These are phyloP conservation scores for Cadophora sp. DNA, from an alignment of 2,329 filamentous ascomycete species.

Conservation along the genomic window DNA sequence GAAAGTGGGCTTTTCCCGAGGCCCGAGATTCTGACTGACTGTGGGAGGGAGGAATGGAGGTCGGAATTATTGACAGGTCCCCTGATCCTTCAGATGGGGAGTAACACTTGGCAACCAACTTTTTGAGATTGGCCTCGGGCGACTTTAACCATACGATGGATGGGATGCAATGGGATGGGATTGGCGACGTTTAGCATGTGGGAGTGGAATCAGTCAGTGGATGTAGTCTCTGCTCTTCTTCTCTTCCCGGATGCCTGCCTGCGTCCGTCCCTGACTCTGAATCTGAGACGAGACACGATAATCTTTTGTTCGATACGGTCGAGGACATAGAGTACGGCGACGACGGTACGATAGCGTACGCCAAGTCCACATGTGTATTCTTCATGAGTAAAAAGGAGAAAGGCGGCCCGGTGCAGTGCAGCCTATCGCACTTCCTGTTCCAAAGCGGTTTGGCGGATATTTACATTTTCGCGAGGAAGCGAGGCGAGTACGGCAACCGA, in stretches of 20 bases:
- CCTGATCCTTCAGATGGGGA: not conserved
- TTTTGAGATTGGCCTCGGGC: slow-evolving; percentile 9
- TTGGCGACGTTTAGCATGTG: slow-evolving; percentile 9
- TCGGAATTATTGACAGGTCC: not conserved
- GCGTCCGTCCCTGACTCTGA: too few species aligned
- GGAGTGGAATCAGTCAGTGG: too few species aligned
- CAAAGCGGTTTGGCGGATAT: slow-evolving; percentile 5
- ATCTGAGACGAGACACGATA: slow-evolving; percentile 12
- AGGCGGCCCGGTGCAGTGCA: too few species aligned
- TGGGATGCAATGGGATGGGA: too few species aligned
- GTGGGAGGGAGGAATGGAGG: not conserved
- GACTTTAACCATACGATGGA: not conserved
- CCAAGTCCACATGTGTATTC: not conserved
- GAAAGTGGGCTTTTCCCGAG: not conserved
- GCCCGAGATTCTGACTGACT: not conserved
- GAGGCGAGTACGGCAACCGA: slow-evolving; percentile 12
- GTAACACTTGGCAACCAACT: slow-evolving; percentile 10
- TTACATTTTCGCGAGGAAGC: slow-evolving; percentile 3
- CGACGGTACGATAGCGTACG: not conserved
- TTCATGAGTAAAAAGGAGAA: not conserved
- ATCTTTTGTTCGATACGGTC: not conserved
- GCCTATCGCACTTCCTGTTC: slow-evolving; percentile 4
- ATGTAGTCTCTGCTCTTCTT: not conserved
- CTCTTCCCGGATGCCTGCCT: not conserved
- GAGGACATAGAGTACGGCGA: too few species aligned